Conservation (phyloP, 2,329 filamentous ascomycete species). For the Aspergillus udagawae region DNA sequence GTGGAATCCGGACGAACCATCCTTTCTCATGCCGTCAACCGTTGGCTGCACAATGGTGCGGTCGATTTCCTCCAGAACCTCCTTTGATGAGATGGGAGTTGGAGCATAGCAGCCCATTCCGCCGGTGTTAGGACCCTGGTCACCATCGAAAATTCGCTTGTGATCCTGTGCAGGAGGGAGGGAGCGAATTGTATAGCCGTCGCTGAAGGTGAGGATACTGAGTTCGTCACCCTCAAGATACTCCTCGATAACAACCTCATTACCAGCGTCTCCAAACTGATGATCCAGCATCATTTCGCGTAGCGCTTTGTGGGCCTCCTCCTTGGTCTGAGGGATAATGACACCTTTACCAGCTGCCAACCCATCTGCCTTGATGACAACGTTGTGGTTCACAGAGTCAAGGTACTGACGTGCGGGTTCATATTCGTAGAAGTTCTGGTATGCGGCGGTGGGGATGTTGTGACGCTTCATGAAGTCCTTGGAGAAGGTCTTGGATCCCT, state of each 20-base stretch:
- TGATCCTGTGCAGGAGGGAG: slow-evolving; percentile 93
- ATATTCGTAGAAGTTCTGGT: slow-evolving; percentile 82
- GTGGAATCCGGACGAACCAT: slow-evolving; percentile 60
- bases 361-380: slow-evolving; percentile 92
- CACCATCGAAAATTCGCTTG: slow-evolving; percentile 88
- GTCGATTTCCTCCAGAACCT: slow-evolving; percentile 74
- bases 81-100: slow-evolving; percentile 72
- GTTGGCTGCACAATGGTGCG: slow-evolving; percentile 82
- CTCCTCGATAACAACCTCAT: slow-evolving; percentile 94
- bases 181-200: slow-evolving; percentile 78
- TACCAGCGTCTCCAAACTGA: slow-evolving; percentile 80
- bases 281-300: slow-evolving; percentile 86
- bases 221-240: slow-evolving; percentile 88
- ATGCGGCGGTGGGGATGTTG: slow-evolving; percentile 83
- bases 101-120: slow-evolving; percentile 97
- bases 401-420: slow-evolving; percentile 70
- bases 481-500: slow-evolving; percentile 94
- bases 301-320: slow-evolving; percentile 77
- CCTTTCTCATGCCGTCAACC: slow-evolving; percentile 78
- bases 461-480: slow-evolving; percentile 97
- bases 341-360: slow-evolving; percentile 95
- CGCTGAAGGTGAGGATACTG: slow-evolving; percentile 85
- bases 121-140: slow-evolving; percentile 88
- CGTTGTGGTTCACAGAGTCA: slow-evolving; percentile 63
- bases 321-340: slow-evolving; percentile 75